Percentiles rank a stretch among this genome's conserved stretches.
Conservation (phyloP, 1,139 yeast genomes). For the Magnusiomyces magnusii region DNA sequence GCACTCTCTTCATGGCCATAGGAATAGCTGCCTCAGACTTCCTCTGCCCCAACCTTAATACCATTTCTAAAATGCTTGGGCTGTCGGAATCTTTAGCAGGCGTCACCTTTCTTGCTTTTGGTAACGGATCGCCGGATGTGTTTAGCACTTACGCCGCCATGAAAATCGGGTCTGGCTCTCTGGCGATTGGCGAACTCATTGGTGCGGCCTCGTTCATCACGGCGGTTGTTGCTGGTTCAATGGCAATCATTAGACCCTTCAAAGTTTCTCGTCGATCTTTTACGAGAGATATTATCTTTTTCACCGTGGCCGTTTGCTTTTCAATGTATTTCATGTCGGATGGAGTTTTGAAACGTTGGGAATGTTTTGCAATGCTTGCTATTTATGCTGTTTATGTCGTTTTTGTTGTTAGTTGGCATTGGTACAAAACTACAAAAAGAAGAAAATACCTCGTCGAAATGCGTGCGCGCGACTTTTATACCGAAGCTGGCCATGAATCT, state of each 20-base stretch:
- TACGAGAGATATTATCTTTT: slow-evolving; percentile 49
- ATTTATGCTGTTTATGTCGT: slow-evolving; percentile 50
- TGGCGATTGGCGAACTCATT: slow-evolving; percentile 81
- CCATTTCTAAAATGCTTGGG: slow-evolving; percentile 51
- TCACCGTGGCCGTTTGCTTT: slow-evolving; percentile 41
- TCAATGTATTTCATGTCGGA: slow-evolving; percentile 39
- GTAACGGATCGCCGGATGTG: slow-evolving; percentile 90
- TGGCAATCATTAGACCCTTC: slow-evolving; percentile 65
- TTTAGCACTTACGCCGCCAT: slow-evolving; percentile 78
- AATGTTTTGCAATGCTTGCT: slow-evolving; percentile 43
- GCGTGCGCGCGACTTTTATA: slow-evolving; percentile 27
- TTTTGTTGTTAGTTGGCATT: slow-evolving; percentile 41
- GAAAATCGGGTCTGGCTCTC: slow-evolving; percentile 54
- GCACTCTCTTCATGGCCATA: slow-evolving; percentile 48
- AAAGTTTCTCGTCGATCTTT: slow-evolving; percentile 45
- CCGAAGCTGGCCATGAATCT: slow-evolving; percentile 25
- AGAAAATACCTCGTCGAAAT: slow-evolving; percentile 22
- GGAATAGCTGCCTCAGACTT: slow-evolving; percentile 73
- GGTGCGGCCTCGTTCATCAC: slow-evolving; percentile 82
- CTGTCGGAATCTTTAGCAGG: slow-evolving; percentile 80
- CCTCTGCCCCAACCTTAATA: slow-evolving; percentile 63
- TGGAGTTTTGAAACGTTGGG: slow-evolving; percentile 41
- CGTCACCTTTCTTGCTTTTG: slow-evolving; percentile 77
- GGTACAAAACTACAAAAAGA: slow-evolving; percentile 25
- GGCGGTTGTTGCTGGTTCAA: slow-evolving; percentile 65